Conservation (phyloP, 768 basidiomycete species). For the Trametes cingulata region DNA sequence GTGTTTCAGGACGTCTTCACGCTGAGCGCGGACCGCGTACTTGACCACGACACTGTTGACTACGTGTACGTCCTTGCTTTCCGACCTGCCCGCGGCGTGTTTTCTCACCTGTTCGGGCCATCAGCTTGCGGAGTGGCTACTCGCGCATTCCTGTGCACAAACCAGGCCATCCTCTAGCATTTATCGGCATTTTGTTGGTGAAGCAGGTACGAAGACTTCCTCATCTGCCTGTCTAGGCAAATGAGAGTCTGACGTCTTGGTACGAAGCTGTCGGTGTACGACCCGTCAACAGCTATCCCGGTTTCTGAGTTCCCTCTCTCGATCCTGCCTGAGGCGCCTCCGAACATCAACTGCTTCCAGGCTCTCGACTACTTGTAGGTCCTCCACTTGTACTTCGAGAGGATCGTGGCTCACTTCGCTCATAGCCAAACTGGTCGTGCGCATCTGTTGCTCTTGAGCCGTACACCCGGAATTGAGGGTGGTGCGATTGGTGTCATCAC, state of each 20-base stretch:
- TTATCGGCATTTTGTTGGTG: conserved; percentile 79
- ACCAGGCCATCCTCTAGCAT: conserved; percentile 64
- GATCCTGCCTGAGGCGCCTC: conserved; percentile 86
- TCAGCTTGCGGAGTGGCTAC: conserved; percentile 79
- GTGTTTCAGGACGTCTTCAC: conserved; percentile 73
- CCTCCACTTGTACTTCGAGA: background rate
- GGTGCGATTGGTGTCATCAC: conserved; percentile 93
- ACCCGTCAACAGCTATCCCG: conserved; percentile 75
- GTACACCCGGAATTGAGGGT: conserved; percentile 76
- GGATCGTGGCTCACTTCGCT: background rate
- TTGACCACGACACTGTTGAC: conserved; percentile 81
- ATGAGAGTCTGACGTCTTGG: background rate
- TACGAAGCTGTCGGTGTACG: conserved; percentile 78
- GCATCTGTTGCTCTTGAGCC: conserved; percentile 84
- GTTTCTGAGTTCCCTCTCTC: conserved; percentile 77
- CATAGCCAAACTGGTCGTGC: conserved; percentile 93
- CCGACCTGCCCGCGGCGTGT: background rate
- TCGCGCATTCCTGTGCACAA: conserved; percentile 91
- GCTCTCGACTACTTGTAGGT: conserved; percentile 89
- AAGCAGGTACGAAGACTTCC: conserved; percentile 57
- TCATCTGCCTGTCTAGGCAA: too few relatives aligned
- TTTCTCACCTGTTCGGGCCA: background rate
- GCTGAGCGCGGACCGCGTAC: conserved; percentile 70
- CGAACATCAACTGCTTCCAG: conserved; percentile 91
- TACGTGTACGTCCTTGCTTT: conserved; percentile 51